These are phyloP conservation scores for Moricandia moricandioides DNA, from an alignment of 345 rosid species.

Conservation along the genomic window DNA sequence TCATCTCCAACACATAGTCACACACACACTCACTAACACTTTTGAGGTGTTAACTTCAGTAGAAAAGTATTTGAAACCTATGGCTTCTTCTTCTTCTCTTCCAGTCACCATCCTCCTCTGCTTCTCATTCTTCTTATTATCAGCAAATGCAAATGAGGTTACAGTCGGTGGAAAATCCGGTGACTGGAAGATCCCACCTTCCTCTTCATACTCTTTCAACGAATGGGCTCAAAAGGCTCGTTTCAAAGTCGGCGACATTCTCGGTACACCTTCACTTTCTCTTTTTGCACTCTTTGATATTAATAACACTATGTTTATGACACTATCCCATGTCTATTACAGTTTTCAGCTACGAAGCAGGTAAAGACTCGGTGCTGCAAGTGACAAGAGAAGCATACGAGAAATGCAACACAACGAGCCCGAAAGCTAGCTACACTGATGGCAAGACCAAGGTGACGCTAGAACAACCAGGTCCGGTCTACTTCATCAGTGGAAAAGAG, in stretches of 20 bases:
- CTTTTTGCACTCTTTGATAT: neutral
- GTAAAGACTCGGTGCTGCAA: constrained; percentile 49
- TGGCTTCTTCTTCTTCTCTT: constrained; percentile 33
- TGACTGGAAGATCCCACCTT: constrained; percentile 58
- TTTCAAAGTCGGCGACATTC: constrained; percentile 60
- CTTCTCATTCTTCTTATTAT: neutral
- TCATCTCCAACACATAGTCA: neutral
- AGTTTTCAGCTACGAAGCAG: constrained; percentile 69
- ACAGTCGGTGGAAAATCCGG: constrained; percentile 57
- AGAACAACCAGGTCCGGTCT: constrained; percentile 31
- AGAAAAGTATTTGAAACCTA: neutral
- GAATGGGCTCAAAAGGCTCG: constrained; percentile 66
- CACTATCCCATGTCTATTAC: neutral
- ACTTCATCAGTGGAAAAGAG: constrained; percentile 42
- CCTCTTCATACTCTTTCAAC: constrained; percentile 59
- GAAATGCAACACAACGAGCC: constrained; percentile 37
- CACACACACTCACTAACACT: neutral
- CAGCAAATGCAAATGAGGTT: constrained; percentile 44
- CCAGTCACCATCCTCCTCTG: neutral
- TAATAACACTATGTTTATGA: constrained; percentile 15
- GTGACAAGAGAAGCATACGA: constrained; percentile 37
- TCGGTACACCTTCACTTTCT: constrained; percentile 40
- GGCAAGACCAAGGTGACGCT: constrained; percentile 37
- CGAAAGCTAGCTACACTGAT: constrained; percentile 27
- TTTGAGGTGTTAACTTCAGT: neutral